phyloP scores from a whole-genome alignment of 1,284 basidiomycete genomes.

The Melampsora americana region DNA sequence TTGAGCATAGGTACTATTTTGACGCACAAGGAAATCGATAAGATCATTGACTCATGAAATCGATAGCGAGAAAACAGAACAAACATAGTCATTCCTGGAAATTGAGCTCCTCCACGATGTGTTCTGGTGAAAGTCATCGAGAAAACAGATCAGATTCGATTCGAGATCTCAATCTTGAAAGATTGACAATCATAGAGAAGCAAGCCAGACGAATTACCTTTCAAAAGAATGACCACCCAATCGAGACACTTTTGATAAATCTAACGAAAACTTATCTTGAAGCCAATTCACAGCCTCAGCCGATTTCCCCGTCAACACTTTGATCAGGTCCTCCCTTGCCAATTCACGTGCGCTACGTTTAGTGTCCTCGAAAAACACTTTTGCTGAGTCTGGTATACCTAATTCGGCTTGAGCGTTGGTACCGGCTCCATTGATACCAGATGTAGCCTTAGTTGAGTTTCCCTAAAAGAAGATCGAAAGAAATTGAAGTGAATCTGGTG shows the following conservation, averaged over 20 bases:
- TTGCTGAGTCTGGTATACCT: conserved; percentile 62
- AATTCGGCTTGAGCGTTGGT: conserved; percentile 65
- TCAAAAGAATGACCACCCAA: conserved; percentile 78
- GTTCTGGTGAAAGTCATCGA: background rate
- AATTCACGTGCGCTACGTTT: conserved; percentile 74
- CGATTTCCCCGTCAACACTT: conserved; percentile 87
- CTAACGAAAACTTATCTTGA: conserved; percentile 62
- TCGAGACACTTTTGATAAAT: conserved; percentile 89
- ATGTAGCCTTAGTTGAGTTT: conserved; percentile 77
- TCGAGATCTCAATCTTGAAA: background rate
- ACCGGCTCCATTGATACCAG: conserved; percentile 85
- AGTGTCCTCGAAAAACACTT: conserved; percentile 82
- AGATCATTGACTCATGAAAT: too few relatives aligned
- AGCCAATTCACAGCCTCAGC: conserved; percentile 98
- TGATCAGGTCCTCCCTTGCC: conserved; percentile 91
- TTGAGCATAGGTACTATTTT: conserved; percentile 65
- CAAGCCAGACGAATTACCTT: background rate
- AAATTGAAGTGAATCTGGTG: background rate
- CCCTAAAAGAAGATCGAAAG: conserved; percentile 51
- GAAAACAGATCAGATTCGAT: background rate
- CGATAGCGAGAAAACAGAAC: background rate
- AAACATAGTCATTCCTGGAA: conserved; percentile 73
- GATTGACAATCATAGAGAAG: too few relatives aligned
- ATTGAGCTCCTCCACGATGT: conserved; percentile 60
- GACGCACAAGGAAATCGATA: background rate